phyloP scores from a whole-genome alignment of 108 stramenopile genomes.

The Craspedostauros australis region DNA sequence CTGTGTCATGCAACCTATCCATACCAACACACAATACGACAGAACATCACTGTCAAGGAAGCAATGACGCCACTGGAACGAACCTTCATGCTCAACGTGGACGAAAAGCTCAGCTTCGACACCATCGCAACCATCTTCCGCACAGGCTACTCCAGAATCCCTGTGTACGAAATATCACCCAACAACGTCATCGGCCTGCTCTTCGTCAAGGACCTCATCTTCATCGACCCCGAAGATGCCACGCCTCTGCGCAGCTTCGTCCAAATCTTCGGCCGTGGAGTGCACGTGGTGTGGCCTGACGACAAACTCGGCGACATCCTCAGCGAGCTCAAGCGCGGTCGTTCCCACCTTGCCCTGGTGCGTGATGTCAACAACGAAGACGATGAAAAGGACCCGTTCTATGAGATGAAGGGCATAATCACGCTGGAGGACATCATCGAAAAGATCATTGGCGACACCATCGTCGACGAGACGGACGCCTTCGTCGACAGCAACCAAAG shows the following conservation, averaged over 20 bases:
- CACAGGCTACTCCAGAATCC: slow-evolving; percentile 89
- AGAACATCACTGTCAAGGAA: slow-evolving; percentile 73
- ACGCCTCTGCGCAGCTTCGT: slow-evolving; percentile 83
- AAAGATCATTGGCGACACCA: slow-evolving; percentile 91
- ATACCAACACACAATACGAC: too few relatives aligned
- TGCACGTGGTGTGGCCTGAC: slow-evolving; percentile 84
- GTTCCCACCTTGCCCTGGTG: slow-evolving; percentile 86
- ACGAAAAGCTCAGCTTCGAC: slow-evolving; percentile 87
- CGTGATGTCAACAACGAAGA: slow-evolving; percentile 86
- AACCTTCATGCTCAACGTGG: slow-evolving; percentile 89
- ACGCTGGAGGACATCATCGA: slow-evolving; percentile 96
- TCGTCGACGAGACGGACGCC: slow-evolving; percentile 97
- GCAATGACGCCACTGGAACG: slow-evolving; percentile 93
- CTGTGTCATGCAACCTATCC: too few relatives aligned
- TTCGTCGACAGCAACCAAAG: slow-evolving; percentile 62
- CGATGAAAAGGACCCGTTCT: slow-evolving; percentile 75
- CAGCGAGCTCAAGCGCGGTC: slow-evolving; percentile 79
- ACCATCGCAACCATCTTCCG: slow-evolving; percentile 93
- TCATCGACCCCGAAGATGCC: slow-evolving; percentile 95
- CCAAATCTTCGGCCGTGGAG: slow-evolving; percentile 87
- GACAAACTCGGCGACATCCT: slow-evolving; percentile 88
- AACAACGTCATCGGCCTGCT: slow-evolving; percentile 93
- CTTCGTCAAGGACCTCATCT: slow-evolving; percentile 98
- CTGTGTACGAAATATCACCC: slow-evolving; percentile 77
- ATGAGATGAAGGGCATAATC: slow-evolving; percentile 94